These are phyloP conservation scores for Amyloporia xantha DNA, from an alignment of 768 basidiomycete genomes.

Conservation along the genomic window DNA sequence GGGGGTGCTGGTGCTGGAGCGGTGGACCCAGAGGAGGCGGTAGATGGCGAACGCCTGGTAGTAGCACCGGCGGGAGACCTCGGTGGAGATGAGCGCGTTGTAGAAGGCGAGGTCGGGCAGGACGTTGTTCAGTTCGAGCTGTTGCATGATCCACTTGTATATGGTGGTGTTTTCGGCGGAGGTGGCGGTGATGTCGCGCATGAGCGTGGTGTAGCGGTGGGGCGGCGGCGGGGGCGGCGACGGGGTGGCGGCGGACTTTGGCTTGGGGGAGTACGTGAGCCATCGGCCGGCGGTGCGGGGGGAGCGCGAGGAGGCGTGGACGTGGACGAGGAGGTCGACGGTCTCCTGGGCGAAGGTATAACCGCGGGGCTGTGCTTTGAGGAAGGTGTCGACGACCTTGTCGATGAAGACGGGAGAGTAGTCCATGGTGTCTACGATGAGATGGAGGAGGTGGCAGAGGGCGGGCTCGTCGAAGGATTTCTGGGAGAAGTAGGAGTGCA, in stretches of 20 bases:
- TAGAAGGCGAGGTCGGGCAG: constrained; percentile 35
- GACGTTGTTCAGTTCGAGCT: constrained; percentile 34
- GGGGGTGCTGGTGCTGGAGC: constrained; percentile 28
- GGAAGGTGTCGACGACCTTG: constrained; percentile 10
- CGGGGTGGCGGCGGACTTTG: background rate
- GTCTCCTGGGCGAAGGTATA: constrained; percentile 12
- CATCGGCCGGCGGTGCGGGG: constrained; percentile 26
- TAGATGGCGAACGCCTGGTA: constrained; percentile 39
- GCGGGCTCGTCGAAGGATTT: constrained; percentile 12
- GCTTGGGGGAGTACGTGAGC: constrained; percentile 17
- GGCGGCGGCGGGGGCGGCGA: background rate
- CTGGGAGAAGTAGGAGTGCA: constrained; percentile 16
- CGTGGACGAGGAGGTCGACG: constrained; percentile 11
- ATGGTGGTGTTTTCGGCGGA: constrained; percentile 26
- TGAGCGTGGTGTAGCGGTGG: constrained; percentile 34
- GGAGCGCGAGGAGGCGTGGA: constrained; percentile 28
- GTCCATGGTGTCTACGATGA: constrained; percentile 27
- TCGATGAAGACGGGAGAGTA: constrained; percentile 11
- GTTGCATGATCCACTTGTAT: constrained; percentile 22
- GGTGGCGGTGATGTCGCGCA: constrained; percentile 21
- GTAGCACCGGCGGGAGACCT: constrained; percentile 27
- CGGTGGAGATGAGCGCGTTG: constrained; percentile 41
- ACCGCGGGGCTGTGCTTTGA: constrained; percentile 2
- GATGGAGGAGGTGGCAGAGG: constrained; percentile 26
- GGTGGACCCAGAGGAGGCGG: constrained; percentile 28